Base-by-base conservation (phyloP, 306 rosid species). In the Lotus japonicus region DNA sequence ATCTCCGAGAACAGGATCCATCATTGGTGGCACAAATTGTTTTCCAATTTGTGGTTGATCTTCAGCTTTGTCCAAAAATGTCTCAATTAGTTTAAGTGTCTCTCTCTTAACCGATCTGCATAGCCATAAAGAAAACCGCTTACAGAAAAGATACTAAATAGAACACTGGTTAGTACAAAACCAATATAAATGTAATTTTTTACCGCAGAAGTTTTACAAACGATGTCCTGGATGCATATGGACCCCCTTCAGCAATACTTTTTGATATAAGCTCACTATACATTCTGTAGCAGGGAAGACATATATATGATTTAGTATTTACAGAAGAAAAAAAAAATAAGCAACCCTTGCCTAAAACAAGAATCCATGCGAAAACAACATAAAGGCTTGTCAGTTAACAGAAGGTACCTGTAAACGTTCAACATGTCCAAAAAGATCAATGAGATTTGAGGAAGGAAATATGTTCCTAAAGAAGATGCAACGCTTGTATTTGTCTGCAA, bases 101-200 rank as follows among this genome's bases (percentile, higher is more conserved):
- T 94, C 99, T 86, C 96, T 84, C 86, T 94, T 94, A 23, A 94
- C 99, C n/a, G 99, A 88, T 72, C 99, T 94, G 92, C 82, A 79
- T n/a, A n/a, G n/a, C n/a, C n/a, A n/a, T 9, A 59, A 75, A 43
- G 60, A 48, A 45, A 50, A 56, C 58, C 21, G 58, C 14, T 58
- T 65, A 50, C 9, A 36, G 23, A 74, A 51, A 57, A 14, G 33
- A 31, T 2, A 54, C 71, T 11, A 11, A 33, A 31, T 0, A 19
- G 63, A 4, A 61, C 78, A 35, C 57, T 31, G 7, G 28, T n/a
- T 19, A 21, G 36, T 7, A 38, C n/a, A 73, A 67, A 66, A 26
- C 21, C 13, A 68, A 64, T 57, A 63, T 9, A 62, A 67, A 38
- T 3, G 68, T 15, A 56, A 73, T 14, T 23, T 39, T 79, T 26